Conservation (phyloP, 768 basidiomycete species). For the Boletales sp. region DNA sequence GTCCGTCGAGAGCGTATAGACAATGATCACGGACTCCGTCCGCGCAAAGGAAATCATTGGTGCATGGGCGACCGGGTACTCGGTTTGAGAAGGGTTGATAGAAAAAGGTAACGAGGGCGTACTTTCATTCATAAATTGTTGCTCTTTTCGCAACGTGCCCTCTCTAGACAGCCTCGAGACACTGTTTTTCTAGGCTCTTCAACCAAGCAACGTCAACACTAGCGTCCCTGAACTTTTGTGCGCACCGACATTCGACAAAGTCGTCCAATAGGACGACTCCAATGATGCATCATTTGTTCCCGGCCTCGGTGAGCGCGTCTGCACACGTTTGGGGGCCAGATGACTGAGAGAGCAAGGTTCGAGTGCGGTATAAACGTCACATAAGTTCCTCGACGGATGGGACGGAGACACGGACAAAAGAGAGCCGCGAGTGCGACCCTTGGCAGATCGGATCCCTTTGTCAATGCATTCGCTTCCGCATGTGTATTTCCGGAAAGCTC, state of each 20-base stretch:
- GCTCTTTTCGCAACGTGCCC: conserved; percentile 32
- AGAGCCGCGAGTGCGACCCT: conserved; percentile 29
- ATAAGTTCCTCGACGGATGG: conserved; percentile 44
- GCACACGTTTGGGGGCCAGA: conserved; percentile 87
- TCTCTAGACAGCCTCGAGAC: conserved; percentile 74
- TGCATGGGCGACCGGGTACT: conserved; percentile 13
- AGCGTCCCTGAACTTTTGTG: conserved; percentile 60
- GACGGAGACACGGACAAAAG: conserved; percentile 32
- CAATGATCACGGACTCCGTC: conserved; percentile 10
- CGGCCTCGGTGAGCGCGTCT: conserved; percentile 70
- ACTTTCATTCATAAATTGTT: conserved; percentile 3
- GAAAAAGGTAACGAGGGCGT: neutral
- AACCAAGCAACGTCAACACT: conserved; percentile 78
- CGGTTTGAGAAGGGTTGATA: neutral
- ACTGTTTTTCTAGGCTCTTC: conserved; percentile 70
- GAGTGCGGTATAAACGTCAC: conserved; percentile 89
- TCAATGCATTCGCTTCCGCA: conserved; percentile 91
- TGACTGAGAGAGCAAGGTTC: conserved; percentile 92
- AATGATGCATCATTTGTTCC: conserved; percentile 74
- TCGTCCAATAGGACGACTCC: conserved; percentile 90
- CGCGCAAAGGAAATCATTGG: conserved; percentile 17
- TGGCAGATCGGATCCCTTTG: conserved; percentile 56
- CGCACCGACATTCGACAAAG: conserved; percentile 92
- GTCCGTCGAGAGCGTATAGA: conserved; percentile 18
- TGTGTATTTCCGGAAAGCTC: conserved; percentile 94